phyloP scores from a whole-genome alignment of 2,329 filamentous ascomycete genomes.

The Exophiala aquamarina region DNA sequence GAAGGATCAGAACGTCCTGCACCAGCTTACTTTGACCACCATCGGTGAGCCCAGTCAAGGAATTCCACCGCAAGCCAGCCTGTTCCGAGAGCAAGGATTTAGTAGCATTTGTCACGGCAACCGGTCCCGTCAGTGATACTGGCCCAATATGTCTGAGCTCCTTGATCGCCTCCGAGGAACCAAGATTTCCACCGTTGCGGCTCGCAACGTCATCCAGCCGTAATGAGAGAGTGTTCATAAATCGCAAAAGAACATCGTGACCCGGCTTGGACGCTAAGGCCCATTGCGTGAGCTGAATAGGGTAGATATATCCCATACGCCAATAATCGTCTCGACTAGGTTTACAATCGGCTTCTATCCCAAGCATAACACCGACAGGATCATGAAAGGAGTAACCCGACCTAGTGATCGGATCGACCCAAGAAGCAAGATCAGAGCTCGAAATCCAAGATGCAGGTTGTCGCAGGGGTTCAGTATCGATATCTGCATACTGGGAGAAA shows the following conservation, averaged over 20 bases:
- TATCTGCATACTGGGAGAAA: slow-evolving; percentile 32
- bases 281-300: slow-evolving; percentile 37
- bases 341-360: slow-evolving; percentile 34
- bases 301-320: slow-evolving; percentile 37
- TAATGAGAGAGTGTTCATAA: slow-evolving; percentile 28
- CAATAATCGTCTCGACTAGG: slow-evolving; percentile 32
- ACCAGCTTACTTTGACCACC: slow-evolving; percentile 32
- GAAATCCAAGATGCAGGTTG: slow-evolving; percentile 31
- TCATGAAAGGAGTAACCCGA: slow-evolving; percentile 24
- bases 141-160: slow-evolving; percentile 31
- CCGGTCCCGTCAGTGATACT: slow-evolving; percentile 33
- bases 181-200: slow-evolving; percentile 10
- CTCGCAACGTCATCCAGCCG: slow-evolving; percentile 15
- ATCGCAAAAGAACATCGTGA: slow-evolving; percentile 32
- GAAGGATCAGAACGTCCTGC: slow-evolving; percentile 35
- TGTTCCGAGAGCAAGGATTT: slow-evolving; percentile 28
- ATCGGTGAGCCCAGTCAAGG: slow-evolving; percentile 32
- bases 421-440: slow-evolving; percentile 28
- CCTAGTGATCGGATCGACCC: slow-evolving; percentile 30
- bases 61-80: slow-evolving; percentile 33
- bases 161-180: slow-evolving; percentile 5
- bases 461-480: slow-evolving; percentile 34
- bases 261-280: slow-evolving; percentile 30
- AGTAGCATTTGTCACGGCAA: slow-evolving; percentile 32
- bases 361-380: slow-evolving; percentile 31